phyloP scores from a whole-genome alignment of 768 basidiomycete genomes.

The Termitomyces sp. region DNA sequence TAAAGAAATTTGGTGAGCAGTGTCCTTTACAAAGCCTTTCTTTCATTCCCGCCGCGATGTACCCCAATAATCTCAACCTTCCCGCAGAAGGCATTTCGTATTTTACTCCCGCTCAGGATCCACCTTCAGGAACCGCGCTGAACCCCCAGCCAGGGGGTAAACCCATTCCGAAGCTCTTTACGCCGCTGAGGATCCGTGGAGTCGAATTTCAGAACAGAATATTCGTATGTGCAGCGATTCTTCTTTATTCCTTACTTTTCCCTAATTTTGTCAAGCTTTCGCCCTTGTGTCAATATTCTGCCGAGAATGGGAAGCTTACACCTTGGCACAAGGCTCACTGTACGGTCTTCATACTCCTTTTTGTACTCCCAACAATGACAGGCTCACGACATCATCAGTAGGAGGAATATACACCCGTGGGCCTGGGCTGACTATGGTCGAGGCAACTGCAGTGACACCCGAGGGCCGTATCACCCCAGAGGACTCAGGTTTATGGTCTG shows the following conservation, averaged over 20 bases:
- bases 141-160: constrained; percentile 33
- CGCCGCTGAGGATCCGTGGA: constrained; percentile 50
- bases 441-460: constrained; percentile 60
- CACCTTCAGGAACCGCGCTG: constrained; percentile 38
- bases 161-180: constrained; percentile 36
- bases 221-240: constrained; percentile 30
- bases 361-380: constrained; percentile 2
- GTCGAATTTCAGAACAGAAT: constrained; percentile 52
- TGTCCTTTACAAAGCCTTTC: not conserved
- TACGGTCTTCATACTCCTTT: constrained; percentile 27
- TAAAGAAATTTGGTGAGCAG: not conserved
- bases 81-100: constrained; percentile 20
- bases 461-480: constrained; percentile 65
- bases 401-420: constrained; percentile 48
- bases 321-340: constrained; percentile 61
- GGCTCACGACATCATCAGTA: constrained; percentile 25
- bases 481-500: constrained; percentile 61
- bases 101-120: constrained; percentile 41
- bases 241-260: not conserved
- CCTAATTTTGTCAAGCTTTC: constrained; percentile 30
- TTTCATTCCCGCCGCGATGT: constrained; percentile 7
- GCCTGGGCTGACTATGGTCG: constrained; percentile 55
- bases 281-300: constrained; percentile 59
- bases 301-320: constrained; percentile 44
- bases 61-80: constrained; percentile 12